Conservation (phyloP, 129 eudicot genomes). For the carrot (Daucus carota) region DH1_v3.0 NC_030387.2:22172501-22173000, state of each 20-base stretch:
- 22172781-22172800: neutral
- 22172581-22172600: neutral
- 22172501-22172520: constrained; percentile 13
- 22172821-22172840: no score
- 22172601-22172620: neutral
- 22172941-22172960: no score
- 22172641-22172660: neutral
- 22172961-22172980: no score
- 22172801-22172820: no score
- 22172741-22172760: neutral
- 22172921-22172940: no score
- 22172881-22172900: no score
- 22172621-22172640: constrained; percentile 1
- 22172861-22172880: no score
- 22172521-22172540: neutral
- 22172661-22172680: neutral
- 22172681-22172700: neutral
- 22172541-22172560: constrained; percentile 10
- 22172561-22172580: neutral
- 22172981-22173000: no score
- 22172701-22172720: neutral
- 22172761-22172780: neutral
- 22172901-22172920: no score
- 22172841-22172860: no score
- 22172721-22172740: neutral